These are phyloP conservation scores for Gossypium thurberi DNA, from an alignment of 345 rosid genomes.

Conservation along the genomic window DNA sequence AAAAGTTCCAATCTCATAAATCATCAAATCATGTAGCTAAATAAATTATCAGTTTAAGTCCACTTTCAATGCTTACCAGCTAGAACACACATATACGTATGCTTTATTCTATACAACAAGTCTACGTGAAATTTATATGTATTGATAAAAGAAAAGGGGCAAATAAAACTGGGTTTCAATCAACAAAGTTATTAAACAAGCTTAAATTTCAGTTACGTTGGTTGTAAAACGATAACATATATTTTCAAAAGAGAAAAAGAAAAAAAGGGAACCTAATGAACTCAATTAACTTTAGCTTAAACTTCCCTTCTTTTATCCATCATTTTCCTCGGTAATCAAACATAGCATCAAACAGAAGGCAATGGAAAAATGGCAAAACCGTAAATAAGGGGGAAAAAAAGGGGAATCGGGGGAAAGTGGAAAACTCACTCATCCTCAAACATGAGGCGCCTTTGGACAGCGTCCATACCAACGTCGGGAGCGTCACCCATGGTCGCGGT, in stretches of 20 bases:
- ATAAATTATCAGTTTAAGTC: background rate
- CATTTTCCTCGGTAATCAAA: background rate
- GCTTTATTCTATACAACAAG: background rate
- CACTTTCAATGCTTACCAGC: background rate
- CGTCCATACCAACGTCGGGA: slow-evolving; percentile 81
- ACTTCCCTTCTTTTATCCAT: background rate
- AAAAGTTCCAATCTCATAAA: background rate
- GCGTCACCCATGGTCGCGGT: slow-evolving; percentile 43
- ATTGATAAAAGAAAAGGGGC: background rate
- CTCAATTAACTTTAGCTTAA: background rate
- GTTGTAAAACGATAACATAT: background rate
- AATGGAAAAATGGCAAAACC: background rate
- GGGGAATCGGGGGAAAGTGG: background rate
- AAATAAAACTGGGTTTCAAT: background rate
- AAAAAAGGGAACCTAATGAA: background rate
- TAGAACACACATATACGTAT: background rate
- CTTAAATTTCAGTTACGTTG: background rate
- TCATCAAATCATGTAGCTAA: background rate
- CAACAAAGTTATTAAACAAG: background rate
- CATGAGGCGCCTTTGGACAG: slow-evolving; percentile 98
- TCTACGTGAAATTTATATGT: background rate
- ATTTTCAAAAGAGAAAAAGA: background rate
- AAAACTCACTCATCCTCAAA: slow-evolving; percentile 77
- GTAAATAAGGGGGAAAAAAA: background rate
- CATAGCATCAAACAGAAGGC: background rate